Conservation (phyloP, 805 yeast genomes). For the Candida michaelii region DNA sequence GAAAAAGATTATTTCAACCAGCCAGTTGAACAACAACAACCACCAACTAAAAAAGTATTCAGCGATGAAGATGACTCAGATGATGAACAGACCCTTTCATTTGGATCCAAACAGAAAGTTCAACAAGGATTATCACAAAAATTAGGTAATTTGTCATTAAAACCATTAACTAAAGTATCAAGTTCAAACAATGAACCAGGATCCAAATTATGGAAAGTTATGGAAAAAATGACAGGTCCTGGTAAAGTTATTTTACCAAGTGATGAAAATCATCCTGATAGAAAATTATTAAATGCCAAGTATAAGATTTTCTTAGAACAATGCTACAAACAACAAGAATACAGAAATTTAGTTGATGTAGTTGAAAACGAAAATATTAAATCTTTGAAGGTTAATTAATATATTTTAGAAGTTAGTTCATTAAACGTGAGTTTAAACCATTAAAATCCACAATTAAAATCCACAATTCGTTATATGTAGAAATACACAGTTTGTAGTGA, state of each 20-base stretch:
- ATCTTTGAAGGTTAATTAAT: slow-evolving; percentile 11
- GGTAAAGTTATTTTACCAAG: slow-evolving; percentile 79
- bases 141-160: slow-evolving; percentile 35
- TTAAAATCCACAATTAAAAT: too few species aligned
- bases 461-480: not conserved
- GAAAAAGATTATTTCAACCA: slow-evolving; percentile 44
- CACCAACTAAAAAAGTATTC: slow-evolving; percentile 10
- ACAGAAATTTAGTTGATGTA: slow-evolving; percentile 66
- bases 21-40: slow-evolving; percentile 15
- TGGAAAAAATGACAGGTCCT: slow-evolving; percentile 80
- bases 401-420: not conserved
- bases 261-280: slow-evolving; percentile 56
- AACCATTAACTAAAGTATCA: slow-evolving; percentile 38
- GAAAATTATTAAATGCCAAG: slow-evolving; percentile 71
- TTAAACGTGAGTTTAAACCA: too few species aligned
- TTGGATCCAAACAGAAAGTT: slow-evolving; percentile 56
- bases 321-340: slow-evolving; percentile 76
- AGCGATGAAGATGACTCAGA: slow-evolving; percentile 31
- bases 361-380: slow-evolving; percentile 31
- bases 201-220: slow-evolving; percentile 77
- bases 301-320: slow-evolving; percentile 86
- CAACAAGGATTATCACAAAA: slow-evolving; percentile 54
- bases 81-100: slow-evolving; percentile 54
- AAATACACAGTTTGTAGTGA: not conserved
- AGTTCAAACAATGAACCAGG: slow-evolving; percentile 39